phyloP scores from a whole-genome alignment of 2,329 filamentous ascomycete genomes.

The Lecanoromycetidae sp. region DNA sequence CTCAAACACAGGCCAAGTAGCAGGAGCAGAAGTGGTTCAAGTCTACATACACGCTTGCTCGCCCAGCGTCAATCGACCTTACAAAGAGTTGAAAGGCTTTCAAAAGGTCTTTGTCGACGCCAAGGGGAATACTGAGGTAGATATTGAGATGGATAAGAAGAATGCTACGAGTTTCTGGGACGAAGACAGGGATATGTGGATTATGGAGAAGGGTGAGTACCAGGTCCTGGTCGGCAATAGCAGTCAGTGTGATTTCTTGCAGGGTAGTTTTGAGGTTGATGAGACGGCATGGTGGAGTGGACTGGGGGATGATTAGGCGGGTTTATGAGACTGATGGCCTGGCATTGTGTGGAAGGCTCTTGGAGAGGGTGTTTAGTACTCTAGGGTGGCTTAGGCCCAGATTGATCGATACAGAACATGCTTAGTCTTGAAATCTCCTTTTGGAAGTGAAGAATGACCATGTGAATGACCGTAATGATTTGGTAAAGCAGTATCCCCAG shows the following conservation, averaged over 20 bases:
- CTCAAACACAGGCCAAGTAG: slow-evolving; percentile 42
- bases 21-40: slow-evolving; percentile 44
- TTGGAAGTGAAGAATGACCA: too few relatives aligned
- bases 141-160: slow-evolving; percentile 33
- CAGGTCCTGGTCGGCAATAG: slow-evolving; percentile 49
- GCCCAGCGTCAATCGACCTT: slow-evolving; percentile 42
- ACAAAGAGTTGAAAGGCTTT: slow-evolving; percentile 55
- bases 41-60: slow-evolving; percentile 39
- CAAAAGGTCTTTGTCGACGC: slow-evolving; percentile 50
- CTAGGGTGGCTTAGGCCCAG: too few relatives aligned
- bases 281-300: slow-evolving; percentile 59
- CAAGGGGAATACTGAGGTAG: slow-evolving; percentile 46
- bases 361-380: too few relatives aligned
- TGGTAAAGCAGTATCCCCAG: too few relatives aligned
- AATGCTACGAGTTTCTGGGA: slow-evolving; percentile 42
- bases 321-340: too few relatives aligned
- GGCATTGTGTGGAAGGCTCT: too few relatives aligned
- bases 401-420: too few relatives aligned
- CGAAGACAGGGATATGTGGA: slow-evolving; percentile 54
- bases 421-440: too few relatives aligned
- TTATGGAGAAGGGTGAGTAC: slow-evolving; percentile 53
- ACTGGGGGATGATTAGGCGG: slow-evolving; percentile 36
- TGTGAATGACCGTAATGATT: too few relatives aligned
- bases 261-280: slow-evolving; percentile 42
- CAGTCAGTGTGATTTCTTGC: slow-evolving; percentile 42